A percentile compares a stretch with the other conserved stretches of the same genome.
Evolutionary conservation across 768 basidiomycete genomes (phyloP).

Genomic region (Ramaria rubella): DNA sequence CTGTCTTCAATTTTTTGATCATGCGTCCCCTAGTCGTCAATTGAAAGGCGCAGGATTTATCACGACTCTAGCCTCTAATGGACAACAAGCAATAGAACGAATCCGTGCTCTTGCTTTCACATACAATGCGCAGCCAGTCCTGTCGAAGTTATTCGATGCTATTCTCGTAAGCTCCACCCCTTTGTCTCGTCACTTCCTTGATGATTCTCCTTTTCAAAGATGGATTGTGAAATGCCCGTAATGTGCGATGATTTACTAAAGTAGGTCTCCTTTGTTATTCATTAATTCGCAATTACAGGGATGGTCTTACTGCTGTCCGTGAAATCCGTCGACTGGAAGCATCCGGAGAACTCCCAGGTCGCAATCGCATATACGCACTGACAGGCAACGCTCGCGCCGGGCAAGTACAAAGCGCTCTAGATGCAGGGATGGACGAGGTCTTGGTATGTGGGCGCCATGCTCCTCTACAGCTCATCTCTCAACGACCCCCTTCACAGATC

Average conservation of each 20-base stretch:
- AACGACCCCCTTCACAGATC: constrained; percentile 9
- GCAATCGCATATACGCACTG: constrained; percentile 19
- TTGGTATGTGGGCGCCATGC: constrained; percentile 11
- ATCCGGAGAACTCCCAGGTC: constrained; percentile 11
- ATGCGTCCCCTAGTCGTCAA: constrained; percentile 16
- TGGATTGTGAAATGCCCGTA: constrained; percentile 25
- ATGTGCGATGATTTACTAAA: constrained; percentile 12
- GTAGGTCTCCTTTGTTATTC: background rate
- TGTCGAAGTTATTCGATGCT: constrained; percentile 15
- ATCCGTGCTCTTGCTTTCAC: constrained; percentile 5
- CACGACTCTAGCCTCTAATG: constrained; percentile 18
- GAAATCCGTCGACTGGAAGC: constrained; percentile 21
- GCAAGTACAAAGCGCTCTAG: constrained; percentile 18
- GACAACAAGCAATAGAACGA: constrained; percentile 20
- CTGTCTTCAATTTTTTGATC: background rate
- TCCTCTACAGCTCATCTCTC: background rate
- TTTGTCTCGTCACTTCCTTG: no score
- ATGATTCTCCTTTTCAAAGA: constrained; percentile 12
- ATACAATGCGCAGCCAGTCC: background rate
- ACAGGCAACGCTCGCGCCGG: constrained; percentile 22
- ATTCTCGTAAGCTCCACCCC: constrained; percentile 13
- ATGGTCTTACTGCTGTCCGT: constrained; percentile 18
- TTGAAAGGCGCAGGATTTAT: constrained; percentile 20
- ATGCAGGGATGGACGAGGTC: constrained; percentile 24
- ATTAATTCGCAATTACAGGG: constrained; percentile 6